phyloP scores from a whole-genome alignment of 1,139 yeast genomes.

The Yamadazyma diddensiae region DNA sequence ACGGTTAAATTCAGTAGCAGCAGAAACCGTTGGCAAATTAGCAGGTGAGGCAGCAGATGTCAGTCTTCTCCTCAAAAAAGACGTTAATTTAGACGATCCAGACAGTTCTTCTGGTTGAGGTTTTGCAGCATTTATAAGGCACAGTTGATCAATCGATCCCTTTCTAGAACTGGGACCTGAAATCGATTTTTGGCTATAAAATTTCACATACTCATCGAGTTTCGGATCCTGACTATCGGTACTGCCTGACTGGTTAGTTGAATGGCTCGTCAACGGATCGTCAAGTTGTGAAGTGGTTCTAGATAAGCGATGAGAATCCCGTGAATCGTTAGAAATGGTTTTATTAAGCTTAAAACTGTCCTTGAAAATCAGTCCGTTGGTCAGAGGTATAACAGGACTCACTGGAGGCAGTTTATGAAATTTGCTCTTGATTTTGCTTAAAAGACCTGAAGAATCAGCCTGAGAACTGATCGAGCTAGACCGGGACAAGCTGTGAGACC shows the following conservation, averaged over 20 bases:
- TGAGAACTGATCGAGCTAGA: background rate
- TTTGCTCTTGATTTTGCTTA: slow-evolving; percentile 37
- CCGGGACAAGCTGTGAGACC: background rate
- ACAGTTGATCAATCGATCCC: slow-evolving; percentile 17
- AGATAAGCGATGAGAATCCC: too few species aligned
- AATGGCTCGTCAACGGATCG: too few species aligned
- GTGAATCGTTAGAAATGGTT: slow-evolving; percentile 2
- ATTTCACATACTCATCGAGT: slow-evolving; percentile 54
- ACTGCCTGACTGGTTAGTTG: too few species aligned
- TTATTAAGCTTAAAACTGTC: slow-evolving; percentile 17
- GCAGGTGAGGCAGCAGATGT: slow-evolving; percentile 4
- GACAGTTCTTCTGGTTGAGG: slow-evolving; percentile 2
- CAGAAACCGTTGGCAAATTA: slow-evolving; percentile 13
- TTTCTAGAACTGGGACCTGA: slow-evolving; percentile 15
- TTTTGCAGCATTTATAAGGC: background rate
- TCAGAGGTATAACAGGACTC: slow-evolving; percentile 10
- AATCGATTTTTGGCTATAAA: slow-evolving; percentile 36
- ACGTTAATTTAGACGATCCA: slow-evolving; percentile 19
- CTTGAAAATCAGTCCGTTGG: slow-evolving; percentile 25
- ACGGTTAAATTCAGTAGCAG: slow-evolving; percentile 18
- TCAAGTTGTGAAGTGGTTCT: too few species aligned
- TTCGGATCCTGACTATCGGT: too few species aligned
- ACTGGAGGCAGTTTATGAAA: slow-evolving; percentile 22
- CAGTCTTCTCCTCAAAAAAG: slow-evolving; percentile 27
- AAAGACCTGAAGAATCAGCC: slow-evolving; percentile 15